phyloP scores from a whole-genome alignment of 345 rosid genomes.

The Heritiera littoralis region DNA sequence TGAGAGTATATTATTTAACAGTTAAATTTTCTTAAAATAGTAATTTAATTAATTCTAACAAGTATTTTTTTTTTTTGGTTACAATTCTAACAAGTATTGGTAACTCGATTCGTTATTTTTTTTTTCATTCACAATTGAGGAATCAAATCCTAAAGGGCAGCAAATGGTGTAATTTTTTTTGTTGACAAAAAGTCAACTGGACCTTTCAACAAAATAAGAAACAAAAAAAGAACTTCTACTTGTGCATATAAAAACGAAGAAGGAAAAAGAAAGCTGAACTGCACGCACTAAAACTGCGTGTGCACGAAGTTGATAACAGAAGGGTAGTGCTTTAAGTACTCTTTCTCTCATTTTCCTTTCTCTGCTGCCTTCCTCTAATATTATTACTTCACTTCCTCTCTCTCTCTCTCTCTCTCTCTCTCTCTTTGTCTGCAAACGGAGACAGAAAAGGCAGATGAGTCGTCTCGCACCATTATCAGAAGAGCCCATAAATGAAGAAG shows the following conservation, averaged over 20 bases:
- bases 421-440: background rate
- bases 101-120: background rate
- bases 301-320: slow-evolving; percentile 22
- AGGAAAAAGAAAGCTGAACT: slow-evolving; percentile 22
- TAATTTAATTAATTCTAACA: too few relatives aligned
- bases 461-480: slow-evolving; percentile 70
- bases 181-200: background rate
- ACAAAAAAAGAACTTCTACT: background rate
- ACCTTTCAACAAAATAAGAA: background rate
- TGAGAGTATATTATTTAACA: too few relatives aligned
- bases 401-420: slow-evolving; percentile 10
- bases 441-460: slow-evolving; percentile 32
- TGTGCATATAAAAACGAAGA: background rate
- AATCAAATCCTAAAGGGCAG: background rate
- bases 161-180: background rate
- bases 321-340: slow-evolving; percentile 21
- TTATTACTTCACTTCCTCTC: background rate
- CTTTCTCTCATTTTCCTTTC: slow-evolving; percentile 12
- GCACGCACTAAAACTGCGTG: slow-evolving; percentile 42
- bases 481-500: slow-evolving; percentile 59
- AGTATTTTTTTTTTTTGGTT: too few relatives aligned
- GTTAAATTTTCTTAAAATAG: too few relatives aligned
- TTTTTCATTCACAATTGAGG: background rate
- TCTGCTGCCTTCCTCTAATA: background rate
- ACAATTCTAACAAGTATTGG: too few relatives aligned